Evolutionary conservation across 768 basidiomycete species (phyloP), one percentile per base, ranked within the genome.

Genomic region (Phanerodontia chrysosporium): DNA sequence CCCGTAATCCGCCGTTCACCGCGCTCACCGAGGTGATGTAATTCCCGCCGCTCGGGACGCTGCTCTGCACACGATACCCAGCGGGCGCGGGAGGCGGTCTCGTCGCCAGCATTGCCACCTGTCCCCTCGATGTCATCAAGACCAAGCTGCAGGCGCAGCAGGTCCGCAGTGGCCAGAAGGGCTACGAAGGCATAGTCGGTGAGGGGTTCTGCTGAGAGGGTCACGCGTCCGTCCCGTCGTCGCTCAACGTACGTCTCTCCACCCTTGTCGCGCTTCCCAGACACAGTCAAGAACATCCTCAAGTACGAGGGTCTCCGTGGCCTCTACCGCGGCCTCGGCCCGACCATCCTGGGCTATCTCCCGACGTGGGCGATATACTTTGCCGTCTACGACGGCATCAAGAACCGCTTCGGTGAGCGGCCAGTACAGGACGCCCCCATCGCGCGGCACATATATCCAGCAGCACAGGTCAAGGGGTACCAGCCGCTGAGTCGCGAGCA

Each of bases 361-460:
- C 97, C 97, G 22, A 98, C 96, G 2, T 98, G 95, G 97, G 97
- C 95, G 25, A 98, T 98, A 66, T 98, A 98, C 73, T 98, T 98
- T 73, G 86, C 94, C 22, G 93, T 98, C 25, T 98, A 98, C 75
- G 97, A 99, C 75, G 86, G 90, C 59, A 90, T 98, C 74, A 98
- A 98, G 79, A 82, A 82, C 14, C 75, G 78, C 49, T 90, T 93
- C 69, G 91, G 92, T 22, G 85, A 85, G 64, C 76, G 79, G 32
- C 83, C 86, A 5, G 74, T 82, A 21, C 76, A 82, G 70, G 59
- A 70, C 54, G 52, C 64, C 55, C 56, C 60, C 54, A 64, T 62
- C 6, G 59, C 62, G 24, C 82, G 85, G 29, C 75, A 81, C 60
- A 75, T 92, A 52, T 90, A 91, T 67, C 90, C 90, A 24, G 91